phyloP scores from a whole-genome alignment of 2,329 filamentous ascomycete species.

The Trichoderma guizhouense region DNA sequence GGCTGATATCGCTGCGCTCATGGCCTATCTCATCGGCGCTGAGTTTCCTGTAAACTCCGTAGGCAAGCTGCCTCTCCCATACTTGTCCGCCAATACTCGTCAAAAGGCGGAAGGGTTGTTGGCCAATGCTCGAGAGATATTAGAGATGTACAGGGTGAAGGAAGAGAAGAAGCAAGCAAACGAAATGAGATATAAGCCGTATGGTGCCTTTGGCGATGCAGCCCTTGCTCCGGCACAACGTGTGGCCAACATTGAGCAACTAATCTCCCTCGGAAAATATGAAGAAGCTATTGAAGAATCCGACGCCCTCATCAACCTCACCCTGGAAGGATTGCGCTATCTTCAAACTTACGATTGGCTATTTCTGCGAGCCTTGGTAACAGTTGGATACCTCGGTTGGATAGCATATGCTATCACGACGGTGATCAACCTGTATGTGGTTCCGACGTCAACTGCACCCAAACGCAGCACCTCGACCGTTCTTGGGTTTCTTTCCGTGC shows the following conservation, averaged over 20 bases:
- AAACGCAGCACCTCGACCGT: slow-evolving; percentile 59
- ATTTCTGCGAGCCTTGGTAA: slow-evolving; percentile 85
- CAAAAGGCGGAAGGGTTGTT: slow-evolving; percentile 83
- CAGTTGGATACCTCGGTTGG: slow-evolving; percentile 90
- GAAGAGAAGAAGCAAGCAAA: slow-evolving; percentile 76
- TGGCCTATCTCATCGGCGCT: slow-evolving; percentile 85
- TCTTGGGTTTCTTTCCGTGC: slow-evolving; percentile 68
- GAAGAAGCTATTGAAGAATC: slow-evolving; percentile 79
- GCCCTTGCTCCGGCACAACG: slow-evolving; percentile 63
- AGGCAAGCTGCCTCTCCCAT: slow-evolving; percentile 83
- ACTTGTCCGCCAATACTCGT: slow-evolving; percentile 65
- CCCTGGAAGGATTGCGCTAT: slow-evolving; percentile 81
- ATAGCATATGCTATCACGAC: slow-evolving; percentile 88
- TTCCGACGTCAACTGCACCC: slow-evolving; percentile 65
- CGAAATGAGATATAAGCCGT: slow-evolving; percentile 76
- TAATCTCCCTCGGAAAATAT: slow-evolving; percentile 64
- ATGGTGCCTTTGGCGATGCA: slow-evolving; percentile 62
- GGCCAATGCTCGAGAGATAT: slow-evolving; percentile 78
- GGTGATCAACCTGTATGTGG: slow-evolving; percentile 82
- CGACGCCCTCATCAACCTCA: slow-evolving; percentile 70
- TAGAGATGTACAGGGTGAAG: slow-evolving; percentile 96
- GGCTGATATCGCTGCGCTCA: slow-evolving; percentile 89
- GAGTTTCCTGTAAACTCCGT: slow-evolving; percentile 96
- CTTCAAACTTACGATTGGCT: slow-evolving; percentile 98
- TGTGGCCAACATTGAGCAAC: slow-evolving; percentile 60